A percentile compares a stretch with the other conserved stretches of the same genome.
Conservation (phyloP, 768 basidiomycete genomes). For the Kondoa malvinella region DNA sequence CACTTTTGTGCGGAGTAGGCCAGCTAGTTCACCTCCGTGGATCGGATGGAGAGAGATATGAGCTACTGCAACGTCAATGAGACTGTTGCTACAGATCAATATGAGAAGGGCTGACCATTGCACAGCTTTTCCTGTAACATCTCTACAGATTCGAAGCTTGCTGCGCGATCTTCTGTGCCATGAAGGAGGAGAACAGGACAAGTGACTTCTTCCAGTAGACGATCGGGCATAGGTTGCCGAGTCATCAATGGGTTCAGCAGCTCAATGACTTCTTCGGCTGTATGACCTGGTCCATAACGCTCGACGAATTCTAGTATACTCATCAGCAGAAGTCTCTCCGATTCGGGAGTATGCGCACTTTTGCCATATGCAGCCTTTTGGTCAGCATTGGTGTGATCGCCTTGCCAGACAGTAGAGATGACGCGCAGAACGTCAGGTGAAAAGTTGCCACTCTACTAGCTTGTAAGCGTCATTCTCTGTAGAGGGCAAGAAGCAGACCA, state of each 20-base stretch:
- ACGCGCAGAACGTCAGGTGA: not conserved
- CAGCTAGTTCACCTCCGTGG: too few relatives aligned
- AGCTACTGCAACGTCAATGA: not conserved
- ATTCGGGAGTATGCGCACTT: not conserved
- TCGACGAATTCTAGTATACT: not conserved
- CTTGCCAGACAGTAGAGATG: not conserved
- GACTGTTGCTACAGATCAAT: not conserved
- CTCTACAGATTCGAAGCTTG: not conserved
- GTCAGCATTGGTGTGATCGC: not conserved
- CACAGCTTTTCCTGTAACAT: not conserved
- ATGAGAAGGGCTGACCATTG: not conserved
- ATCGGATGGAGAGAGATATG: not conserved
- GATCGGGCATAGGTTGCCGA: not conserved
- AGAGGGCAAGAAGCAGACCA: not conserved
- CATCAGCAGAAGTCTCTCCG: not conserved
- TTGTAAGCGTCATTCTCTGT: not conserved
- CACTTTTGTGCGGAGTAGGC: not conserved
- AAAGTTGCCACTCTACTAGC: not conserved
- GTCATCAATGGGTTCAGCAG: not conserved
- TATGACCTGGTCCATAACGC: not conserved
- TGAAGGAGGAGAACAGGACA: not conserved
- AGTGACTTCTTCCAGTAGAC: not conserved
- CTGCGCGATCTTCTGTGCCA: not conserved
- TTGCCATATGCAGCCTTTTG: not conserved
- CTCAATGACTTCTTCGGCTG: not conserved